Conservation (phyloP, 2,329 filamentous ascomycete species). For the Colletotrichum kahawae region DNA sequence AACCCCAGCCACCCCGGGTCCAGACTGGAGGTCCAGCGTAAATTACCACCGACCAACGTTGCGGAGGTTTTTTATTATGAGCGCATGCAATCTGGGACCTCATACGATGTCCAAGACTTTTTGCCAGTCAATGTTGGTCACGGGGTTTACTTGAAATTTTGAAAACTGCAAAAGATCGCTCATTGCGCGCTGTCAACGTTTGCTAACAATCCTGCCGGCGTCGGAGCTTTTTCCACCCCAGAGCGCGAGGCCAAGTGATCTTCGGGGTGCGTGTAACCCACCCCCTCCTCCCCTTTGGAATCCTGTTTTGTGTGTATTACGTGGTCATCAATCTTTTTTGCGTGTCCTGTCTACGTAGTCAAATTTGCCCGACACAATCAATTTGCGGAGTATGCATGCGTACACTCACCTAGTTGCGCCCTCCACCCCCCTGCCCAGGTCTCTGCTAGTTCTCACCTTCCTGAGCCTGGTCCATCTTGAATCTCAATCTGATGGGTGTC, state of each 20-base stretch:
- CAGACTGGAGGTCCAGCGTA: neutral
- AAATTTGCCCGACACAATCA: neutral
- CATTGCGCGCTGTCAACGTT: neutral
- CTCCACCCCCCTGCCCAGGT: neutral
- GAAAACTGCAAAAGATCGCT: neutral
- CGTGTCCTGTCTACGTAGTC: neutral
- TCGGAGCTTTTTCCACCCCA: neutral
- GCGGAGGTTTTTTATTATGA: neutral
- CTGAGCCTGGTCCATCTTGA: neutral
- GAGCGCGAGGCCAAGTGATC: neutral
- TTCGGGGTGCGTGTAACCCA: neutral
- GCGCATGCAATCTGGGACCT: neutral
- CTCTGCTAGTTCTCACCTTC: neutral
- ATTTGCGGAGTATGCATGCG: neutral
- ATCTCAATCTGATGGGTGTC: neutral
- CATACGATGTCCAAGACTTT: slow-evolving; percentile 4
- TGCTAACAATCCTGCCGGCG: neutral
- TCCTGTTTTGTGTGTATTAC: neutral
- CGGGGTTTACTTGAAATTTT: neutral
- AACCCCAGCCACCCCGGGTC: neutral
- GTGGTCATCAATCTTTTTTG: neutral
- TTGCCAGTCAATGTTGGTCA: neutral
- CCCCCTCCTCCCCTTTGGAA: neutral
- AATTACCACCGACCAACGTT: neutral
- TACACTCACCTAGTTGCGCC: neutral